Conservation (phyloP, 139 green algal genomes). For the Chlorella sp. region DNA sequence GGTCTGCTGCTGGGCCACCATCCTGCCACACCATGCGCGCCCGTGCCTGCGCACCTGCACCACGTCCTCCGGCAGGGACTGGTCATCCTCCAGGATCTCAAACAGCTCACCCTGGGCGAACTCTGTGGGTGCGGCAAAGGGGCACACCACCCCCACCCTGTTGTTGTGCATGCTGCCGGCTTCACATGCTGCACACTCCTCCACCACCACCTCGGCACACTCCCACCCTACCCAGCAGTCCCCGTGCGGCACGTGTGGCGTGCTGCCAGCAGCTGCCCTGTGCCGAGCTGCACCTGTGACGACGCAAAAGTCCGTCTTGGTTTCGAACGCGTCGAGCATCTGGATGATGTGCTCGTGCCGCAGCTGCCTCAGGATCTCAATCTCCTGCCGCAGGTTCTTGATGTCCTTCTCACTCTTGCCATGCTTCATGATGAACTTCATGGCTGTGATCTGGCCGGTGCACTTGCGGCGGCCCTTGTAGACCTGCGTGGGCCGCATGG, state of each 20-base stretch:
- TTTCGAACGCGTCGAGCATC: constrained; percentile 97
- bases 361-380: constrained; percentile 86
- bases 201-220: too few relatives aligned
- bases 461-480: constrained; percentile 88
- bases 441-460: constrained; percentile 88
- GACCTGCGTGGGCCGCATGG: constrained; percentile 52
- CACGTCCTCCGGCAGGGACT: constrained; percentile 74
- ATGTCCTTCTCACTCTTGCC: constrained; percentile 92
- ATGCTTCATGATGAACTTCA: constrained; percentile 99
- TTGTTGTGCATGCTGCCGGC: neutral
- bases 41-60: constrained; percentile 41
- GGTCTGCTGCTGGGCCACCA: neutral
- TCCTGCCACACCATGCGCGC: neutral
- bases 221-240: too few relatives aligned
- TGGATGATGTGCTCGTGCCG: constrained; percentile 92
- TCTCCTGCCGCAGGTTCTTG: constrained; percentile 87
- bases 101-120: constrained; percentile 97
- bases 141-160: neutral
- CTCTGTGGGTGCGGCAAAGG: constrained; percentile 42
- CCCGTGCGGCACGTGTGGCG: too few relatives aligned
- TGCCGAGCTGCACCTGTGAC: constrained; percentile 66
- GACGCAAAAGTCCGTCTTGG: constrained; percentile 89
- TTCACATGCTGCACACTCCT: neutral
- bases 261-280: too few relatives aligned
- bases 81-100: constrained; percentile 95